Evolutionary conservation across 2,329 filamentous ascomycete species (phyloP), one percentile per base, ranked within the genome.

Genomic region (Piedraia hortae): DNA sequence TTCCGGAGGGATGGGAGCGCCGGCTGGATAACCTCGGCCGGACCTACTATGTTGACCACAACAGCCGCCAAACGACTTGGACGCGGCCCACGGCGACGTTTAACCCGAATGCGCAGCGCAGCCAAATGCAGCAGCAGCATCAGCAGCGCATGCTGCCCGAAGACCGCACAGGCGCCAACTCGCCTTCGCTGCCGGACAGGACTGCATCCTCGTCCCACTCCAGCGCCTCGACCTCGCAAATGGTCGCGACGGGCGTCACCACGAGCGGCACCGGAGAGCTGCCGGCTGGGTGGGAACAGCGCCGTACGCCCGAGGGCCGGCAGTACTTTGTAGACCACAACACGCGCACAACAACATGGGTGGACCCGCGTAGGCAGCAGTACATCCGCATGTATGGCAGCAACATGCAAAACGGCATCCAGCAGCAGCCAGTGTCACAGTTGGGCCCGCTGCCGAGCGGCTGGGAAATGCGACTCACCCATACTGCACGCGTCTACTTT

Each of bases 401-500:
- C 36, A 22, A 22, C 10, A 85, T 77, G 46, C 73, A 70, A 16
- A 53, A 54, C 20, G 62, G 64, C 31, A 90, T 93, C 32, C 82
- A 93, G 46, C 82, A 91, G 43, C 85, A 97, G 48, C 82, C 85
- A 1, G 85, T 97, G 2, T 93, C 85, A 2, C 85, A 97, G 44
- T 61, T 97, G 20, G 85, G 85, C 3, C 85, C 85, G 12, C 50
- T 97, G 21, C 85, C 85, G 3, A 93, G 85, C 39, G 85, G 85
- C 3, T 97, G 85, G 85, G 85, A 97, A 56, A 97, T 97, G 85
- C 75, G 85, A 28, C 65, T 97, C 22, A 97, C 85, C 23, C 93
- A 97, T 47, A 97, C 85, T 8, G 85, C 85, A 13, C 63, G 85
- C 27, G 85, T 97, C 9, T 97, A 97, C 50, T 97, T 97, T 46